Evolutionary conservation across 768 basidiomycete genomes (phyloP), one percentile per base, ranked within the genome.

Genomic region (Phylloporus rhodoxanthus): DNA sequence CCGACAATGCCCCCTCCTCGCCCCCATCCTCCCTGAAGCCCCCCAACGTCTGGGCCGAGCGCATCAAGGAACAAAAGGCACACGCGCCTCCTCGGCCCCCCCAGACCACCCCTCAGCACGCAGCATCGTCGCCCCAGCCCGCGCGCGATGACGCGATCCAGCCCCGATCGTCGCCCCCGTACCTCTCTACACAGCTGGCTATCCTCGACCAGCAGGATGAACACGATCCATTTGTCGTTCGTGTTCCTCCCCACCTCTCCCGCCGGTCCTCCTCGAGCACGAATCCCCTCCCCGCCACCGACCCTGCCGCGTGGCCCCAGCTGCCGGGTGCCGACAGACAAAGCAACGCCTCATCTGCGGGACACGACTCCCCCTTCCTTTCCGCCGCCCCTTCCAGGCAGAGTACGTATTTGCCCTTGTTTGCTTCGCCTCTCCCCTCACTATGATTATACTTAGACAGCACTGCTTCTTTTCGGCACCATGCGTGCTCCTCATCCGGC

Each of bases 221-320:
- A 38, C 66, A 72, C 34, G 75, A 81, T 63, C 69, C 77, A 3
- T 75, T 78, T 52, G 64, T 78, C 45, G 70, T 79, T 20, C 70
- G 71, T 17, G 52, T 69, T 11, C 65, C 64, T 15, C 66, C 69
- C 15, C 66, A 65, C 38, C 67, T 64, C 19, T 64, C 64, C 43
- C 68, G 65, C 39, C 58, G 45, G 43, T 52, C 63, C 14, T 66
- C 65, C 15, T 65, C 60, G 38, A 53, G 51, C 47, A 58, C 65
- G 0, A 62, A 52, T 9, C 52, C 59, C 10, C 46, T 59, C 34
- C 48, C 64, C 32, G 37, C 52, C 19, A 43, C 61, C 4, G 62
- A 62, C 47, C 47, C 50, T 14, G 21, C 2, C 15, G 25, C 50
- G 21, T 61, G 60, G 60, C 61, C 60, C 25, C 52, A 53, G 28